Conservation (phyloP, 2,329 filamentous ascomycete species). For the Hypoxylon sp. region DNA sequence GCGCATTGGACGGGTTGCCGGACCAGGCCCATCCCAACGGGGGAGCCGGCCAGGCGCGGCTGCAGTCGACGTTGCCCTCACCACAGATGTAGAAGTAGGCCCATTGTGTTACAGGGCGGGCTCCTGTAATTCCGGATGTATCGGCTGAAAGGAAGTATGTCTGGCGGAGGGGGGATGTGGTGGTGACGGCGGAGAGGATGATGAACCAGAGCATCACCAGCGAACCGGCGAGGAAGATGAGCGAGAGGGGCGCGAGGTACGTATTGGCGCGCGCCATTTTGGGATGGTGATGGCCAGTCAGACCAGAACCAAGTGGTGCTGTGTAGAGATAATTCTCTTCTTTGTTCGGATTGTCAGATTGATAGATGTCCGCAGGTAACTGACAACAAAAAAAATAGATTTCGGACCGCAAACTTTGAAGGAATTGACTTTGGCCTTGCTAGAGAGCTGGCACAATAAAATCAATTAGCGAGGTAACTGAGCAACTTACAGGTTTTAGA, state of each 20-base stretch:
- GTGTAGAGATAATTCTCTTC: slow-evolving; percentile 1
- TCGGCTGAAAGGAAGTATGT: slow-evolving; percentile 90
- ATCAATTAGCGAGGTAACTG: slow-evolving; percentile 1
- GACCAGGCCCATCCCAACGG: slow-evolving; percentile 81
- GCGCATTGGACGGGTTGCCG: slow-evolving; percentile 61
- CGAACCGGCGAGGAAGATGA: slow-evolving; percentile 65
- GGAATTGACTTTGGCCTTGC: slow-evolving; percentile 12
- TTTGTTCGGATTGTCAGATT: slow-evolving; percentile 1
- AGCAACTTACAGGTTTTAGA: slow-evolving; percentile 26
- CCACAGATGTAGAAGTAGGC: slow-evolving; percentile 91
- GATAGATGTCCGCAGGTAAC: not conserved
- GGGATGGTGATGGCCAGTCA: slow-evolving; percentile 23
- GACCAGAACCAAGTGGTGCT: slow-evolving; percentile 5
- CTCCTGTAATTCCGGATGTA: slow-evolving; percentile 79
- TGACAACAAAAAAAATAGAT: slow-evolving; percentile 29
- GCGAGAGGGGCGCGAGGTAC: slow-evolving; percentile 49
- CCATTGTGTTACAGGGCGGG: slow-evolving; percentile 81
- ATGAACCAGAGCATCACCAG: slow-evolving; percentile 71
- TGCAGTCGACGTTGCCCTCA: slow-evolving; percentile 74
- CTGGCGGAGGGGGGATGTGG: slow-evolving; percentile 71
- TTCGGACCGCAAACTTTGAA: slow-evolving; percentile 20
- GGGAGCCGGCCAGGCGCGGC: slow-evolving; percentile 71
- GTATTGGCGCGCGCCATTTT: slow-evolving; percentile 43
- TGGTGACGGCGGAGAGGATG: slow-evolving; percentile 69
- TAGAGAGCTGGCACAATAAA: slow-evolving; percentile 12